Evolutionary conservation across 2,329 filamentous ascomycete genomes (phyloP).

Genomic region (Calcarisporium arbuscula): DNA sequence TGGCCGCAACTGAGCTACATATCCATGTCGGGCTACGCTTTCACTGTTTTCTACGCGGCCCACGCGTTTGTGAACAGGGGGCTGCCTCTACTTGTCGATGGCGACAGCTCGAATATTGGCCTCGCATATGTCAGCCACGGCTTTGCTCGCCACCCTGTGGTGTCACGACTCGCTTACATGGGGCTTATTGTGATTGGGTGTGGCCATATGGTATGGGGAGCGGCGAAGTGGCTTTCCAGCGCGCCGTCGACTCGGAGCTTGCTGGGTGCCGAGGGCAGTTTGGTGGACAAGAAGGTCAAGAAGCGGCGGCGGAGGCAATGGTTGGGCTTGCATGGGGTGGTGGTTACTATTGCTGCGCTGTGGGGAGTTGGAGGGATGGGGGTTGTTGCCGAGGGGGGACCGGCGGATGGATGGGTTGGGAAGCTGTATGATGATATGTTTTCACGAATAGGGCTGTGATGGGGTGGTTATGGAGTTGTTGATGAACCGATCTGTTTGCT

Average conservation of each 20-base stretch:
- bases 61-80: slow-evolving; percentile 73
- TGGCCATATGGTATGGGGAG: slow-evolving; percentile 79
- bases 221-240: slow-evolving; percentile 71
- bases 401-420: slow-evolving; percentile 70
- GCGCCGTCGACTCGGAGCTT: slow-evolving; percentile 51
- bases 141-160: slow-evolving; percentile 62
- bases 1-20: slow-evolving; percentile 71
- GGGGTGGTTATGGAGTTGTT: too few relatives aligned
- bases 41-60: slow-evolving; percentile 58
- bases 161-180: slow-evolving; percentile 64
- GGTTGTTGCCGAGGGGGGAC: slow-evolving; percentile 66
- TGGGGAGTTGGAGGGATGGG: slow-evolving; percentile 81
- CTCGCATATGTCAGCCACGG: slow-evolving; percentile 80
- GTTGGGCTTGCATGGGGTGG: slow-evolving; percentile 63
- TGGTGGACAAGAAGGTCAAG: slow-evolving; percentile 44
- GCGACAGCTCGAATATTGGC: slow-evolving; percentile 80
- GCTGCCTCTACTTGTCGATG: slow-evolving; percentile 69
- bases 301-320: slow-evolving; percentile 57
- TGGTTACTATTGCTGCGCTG: slow-evolving; percentile 50
- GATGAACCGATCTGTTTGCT: too few relatives aligned
- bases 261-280: slow-evolving; percentile 38
- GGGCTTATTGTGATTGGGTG: slow-evolving; percentile 61
- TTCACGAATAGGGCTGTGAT: slow-evolving; percentile 23
- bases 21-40: slow-evolving; percentile 64
- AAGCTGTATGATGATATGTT: slow-evolving; percentile 69